Evolutionary conservation across 768 basidiomycete genomes (phyloP).

Genomic region (Xerocomellus amylosporus): DNA sequence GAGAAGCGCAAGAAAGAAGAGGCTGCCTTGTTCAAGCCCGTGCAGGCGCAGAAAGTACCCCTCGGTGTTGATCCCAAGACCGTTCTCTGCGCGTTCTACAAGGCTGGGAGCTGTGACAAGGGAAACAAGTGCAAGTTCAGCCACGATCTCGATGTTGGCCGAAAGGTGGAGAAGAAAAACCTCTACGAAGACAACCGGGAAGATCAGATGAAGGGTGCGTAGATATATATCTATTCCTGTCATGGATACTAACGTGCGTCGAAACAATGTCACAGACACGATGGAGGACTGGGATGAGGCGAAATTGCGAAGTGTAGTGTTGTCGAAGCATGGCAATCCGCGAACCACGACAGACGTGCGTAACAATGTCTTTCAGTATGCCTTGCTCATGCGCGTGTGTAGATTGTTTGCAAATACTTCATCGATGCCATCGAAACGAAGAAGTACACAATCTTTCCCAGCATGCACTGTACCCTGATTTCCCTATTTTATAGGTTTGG

Average conservation of each 20-base stretch:
- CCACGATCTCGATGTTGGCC: constrained; percentile 82
- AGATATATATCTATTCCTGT: neutral
- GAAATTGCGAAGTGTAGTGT: constrained; percentile 84
- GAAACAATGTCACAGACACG: constrained; percentile 56
- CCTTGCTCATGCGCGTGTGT: constrained; percentile 8
- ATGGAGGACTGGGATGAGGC: constrained; percentile 99
- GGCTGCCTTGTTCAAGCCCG: constrained; percentile 76
- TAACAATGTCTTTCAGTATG: constrained; percentile 5
- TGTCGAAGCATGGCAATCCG: constrained; percentile 86
- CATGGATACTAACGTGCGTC: neutral
- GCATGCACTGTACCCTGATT: neutral
- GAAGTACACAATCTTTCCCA: constrained; percentile 46
- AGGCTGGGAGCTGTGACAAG: constrained; percentile 91
- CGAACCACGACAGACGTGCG: constrained; percentile 87
- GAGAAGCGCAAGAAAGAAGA: constrained; percentile 85
- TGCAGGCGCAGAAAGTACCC: constrained; percentile 81
- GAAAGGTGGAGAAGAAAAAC: constrained; percentile 95
- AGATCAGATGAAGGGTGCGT: constrained; percentile 71
- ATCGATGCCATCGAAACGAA: constrained; percentile 93
- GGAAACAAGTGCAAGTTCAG: constrained; percentile 97
- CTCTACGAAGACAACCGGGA: constrained; percentile 86
- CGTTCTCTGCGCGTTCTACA: constrained; percentile 87
- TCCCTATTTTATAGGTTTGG: constrained; percentile 54
- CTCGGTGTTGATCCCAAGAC: constrained; percentile 98
- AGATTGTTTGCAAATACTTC: constrained; percentile 99